Evolutionary conservation across 306 rosid genomes (phyloP), one percentile per base, ranked within the genome.

Genomic region (Rosa persica): DNA sequence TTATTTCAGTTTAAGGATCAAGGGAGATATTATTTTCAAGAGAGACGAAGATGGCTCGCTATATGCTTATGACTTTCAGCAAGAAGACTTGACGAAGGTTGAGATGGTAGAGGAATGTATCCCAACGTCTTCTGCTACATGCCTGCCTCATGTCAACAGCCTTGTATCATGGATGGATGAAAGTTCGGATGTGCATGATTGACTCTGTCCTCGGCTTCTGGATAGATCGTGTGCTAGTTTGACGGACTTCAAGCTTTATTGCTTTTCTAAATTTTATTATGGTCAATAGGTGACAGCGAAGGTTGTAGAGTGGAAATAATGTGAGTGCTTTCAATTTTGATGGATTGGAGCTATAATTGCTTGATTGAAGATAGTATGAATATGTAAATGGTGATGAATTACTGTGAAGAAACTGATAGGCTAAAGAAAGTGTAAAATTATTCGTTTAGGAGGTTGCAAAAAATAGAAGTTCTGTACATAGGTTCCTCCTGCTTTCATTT

Each of bases 81-180:
- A 73, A 12, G 76, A 76, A 44, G 72, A 74, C 70, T 80, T 88
- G 83, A 78, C 38, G 38, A 78, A 67, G 73, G 73, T 85, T 48
- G 81, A 78, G 47, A 49, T 58, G 77, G 51, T 20, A 27, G 34
- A 39, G 0, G 76, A 72, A 4, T 8, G 77, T 12, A 9, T 81
- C 17, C 67, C 39, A 12, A 8, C 44, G 36, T 30, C 36, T 0
- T 34, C 77, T 1, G 48, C 8, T 54, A 44, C 78, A 2, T 47
- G 16, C 67, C 73, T 83, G 2, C 86, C 86, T 48, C 91, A 88
- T 76, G 84, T 85, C 75, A 85, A 88, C 76, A 81, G 86, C 80
- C 86, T 85, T 61, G 82, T 85, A 60, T 85, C 87, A 25, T 88
- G 89, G 91, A 70, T 16, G 42, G 73, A 66, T 27, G 69, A 52